Evolutionary conservation across 2,329 filamentous ascomycete genomes (phyloP), one percentile per base, ranked within the genome.

Genomic region (Paracoccidioides lutzii): DNA sequence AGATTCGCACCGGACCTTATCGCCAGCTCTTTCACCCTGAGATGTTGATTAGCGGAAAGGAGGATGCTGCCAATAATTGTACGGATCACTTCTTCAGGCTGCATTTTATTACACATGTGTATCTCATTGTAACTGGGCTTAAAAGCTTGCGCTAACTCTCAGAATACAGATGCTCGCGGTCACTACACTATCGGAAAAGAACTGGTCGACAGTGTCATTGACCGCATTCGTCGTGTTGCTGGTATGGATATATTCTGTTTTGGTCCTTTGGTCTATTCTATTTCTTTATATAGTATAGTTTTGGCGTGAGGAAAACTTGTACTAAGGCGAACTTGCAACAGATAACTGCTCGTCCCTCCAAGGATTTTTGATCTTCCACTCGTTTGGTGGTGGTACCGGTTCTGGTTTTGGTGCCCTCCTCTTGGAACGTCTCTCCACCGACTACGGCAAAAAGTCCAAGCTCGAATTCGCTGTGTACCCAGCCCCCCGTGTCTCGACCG

Each of bases 141-240:
- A 2, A 6, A 49, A 45, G 28, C 4, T 42, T 10, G 15, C 32
- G 30, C 50, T 59, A 42, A 56, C 45, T 8, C n/a, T 9, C 3
- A 2, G 32, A 30, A 7, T 30, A 15, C 58, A 80, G 78, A 85
- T 73, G 82, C 82, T 60, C 78, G 82, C 71, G 82, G 82, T 59
- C 82, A 85, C 71, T 85, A 85, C 69, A 85, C 82, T 46, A 78
- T 84, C 64, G 82, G 82, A 65, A 85, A 84, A 72, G 82, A 84
- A 67, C 75, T 84, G 63, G 76, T 82, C 58, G 81, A 84, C 64
- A 76, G 73, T 55, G 81, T 84, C 56, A 76, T 83, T 65, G 81
- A 84, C 63, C 80, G 80, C 63, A 78, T 85, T 64, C 80, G 81
- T 62, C 79, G 81, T 62, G 79, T 85, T 62, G 77, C 78, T 67